Conservation (phyloP, 2,329 filamentous ascomycete genomes). For the Aspergillus sergii region DNA sequence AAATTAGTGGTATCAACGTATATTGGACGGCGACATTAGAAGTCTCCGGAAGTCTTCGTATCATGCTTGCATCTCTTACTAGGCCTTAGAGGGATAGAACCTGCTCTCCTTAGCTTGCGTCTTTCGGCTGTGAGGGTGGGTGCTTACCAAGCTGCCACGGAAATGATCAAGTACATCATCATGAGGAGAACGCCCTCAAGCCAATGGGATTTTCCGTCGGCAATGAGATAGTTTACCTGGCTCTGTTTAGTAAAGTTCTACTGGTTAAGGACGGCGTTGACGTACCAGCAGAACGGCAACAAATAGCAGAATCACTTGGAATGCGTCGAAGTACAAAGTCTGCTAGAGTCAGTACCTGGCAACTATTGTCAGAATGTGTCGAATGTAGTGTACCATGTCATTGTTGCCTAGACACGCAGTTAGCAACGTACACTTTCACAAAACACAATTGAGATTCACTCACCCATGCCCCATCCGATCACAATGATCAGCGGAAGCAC, state of each 20-base stretch:
- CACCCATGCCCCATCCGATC: conserved; percentile 61
- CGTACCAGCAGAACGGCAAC: conserved; percentile 53
- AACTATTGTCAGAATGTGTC: not conserved
- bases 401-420: conserved; percentile 44
- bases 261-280: not conserved
- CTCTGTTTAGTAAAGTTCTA: conserved; percentile 9
- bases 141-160: conserved; percentile 59
- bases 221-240: conserved; percentile 65
- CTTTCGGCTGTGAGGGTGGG: not conserved
- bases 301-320: conserved; percentile 73
- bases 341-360: conserved; percentile 21
- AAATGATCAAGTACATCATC: conserved; percentile 64
- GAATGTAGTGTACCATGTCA: conserved; percentile 52
- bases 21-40: not conserved
- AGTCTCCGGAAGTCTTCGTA: not conserved
- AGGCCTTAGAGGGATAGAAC: conserved; percentile 18
- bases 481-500: conserved; percentile 64
- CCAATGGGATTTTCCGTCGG: conserved; percentile 62
- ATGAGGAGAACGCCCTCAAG: conserved; percentile 64
- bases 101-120: conserved; percentile 8
- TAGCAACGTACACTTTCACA: conserved; percentile 1
- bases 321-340: conserved; percentile 81
- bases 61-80: not conserved
- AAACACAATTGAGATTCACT: conserved; percentile 12
- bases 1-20: not conserved